Evolutionary conservation across 1,284 basidiomycete genomes (phyloP).

Genomic region (Boletus smithii): DNA sequence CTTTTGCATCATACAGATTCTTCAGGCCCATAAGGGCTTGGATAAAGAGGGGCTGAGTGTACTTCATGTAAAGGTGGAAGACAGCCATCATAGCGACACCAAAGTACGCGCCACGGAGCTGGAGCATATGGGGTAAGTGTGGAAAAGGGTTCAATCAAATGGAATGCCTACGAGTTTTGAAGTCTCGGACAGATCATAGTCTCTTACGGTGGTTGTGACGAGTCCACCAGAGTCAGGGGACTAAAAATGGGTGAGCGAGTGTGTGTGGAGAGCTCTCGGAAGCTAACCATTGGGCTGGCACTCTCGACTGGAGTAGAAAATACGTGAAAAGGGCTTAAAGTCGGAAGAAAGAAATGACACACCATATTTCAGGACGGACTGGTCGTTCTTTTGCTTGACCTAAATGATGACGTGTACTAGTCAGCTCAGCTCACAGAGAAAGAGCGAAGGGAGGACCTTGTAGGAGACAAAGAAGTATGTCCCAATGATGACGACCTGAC

Average conservation of each 20-base stretch:
- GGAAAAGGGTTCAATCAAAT: background rate
- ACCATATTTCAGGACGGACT: slow-evolving; percentile 94
- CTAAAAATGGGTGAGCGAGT: slow-evolving; percentile 35
- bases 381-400: slow-evolving; percentile 94
- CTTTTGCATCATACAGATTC: slow-evolving; percentile 81
- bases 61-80: slow-evolving; percentile 86
- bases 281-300: slow-evolving; percentile 55
- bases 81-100: slow-evolving; percentile 86
- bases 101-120: slow-evolving; percentile 74
- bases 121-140: background rate
- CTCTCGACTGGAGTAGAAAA: slow-evolving; percentile 49
- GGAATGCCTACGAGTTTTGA: slow-evolving; percentile 74
- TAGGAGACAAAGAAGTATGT: slow-evolving; percentile 75
- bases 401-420: slow-evolving; percentile 35
- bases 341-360: slow-evolving; percentile 25
- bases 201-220: slow-evolving; percentile 88
- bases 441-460: slow-evolving; percentile 45
- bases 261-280: background rate
- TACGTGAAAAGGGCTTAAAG: background rate
- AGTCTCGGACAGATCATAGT: slow-evolving; percentile 89
- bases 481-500: slow-evolving; percentile 68
- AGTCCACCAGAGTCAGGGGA: slow-evolving; percentile 74
- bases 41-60: slow-evolving; percentile 90
- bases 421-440: slow-evolving; percentile 1
- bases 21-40: slow-evolving; percentile 90